Evolutionary conservation across 208 protist species (phyloP).

Genomic region (Trypanosoma mega): DNA sequence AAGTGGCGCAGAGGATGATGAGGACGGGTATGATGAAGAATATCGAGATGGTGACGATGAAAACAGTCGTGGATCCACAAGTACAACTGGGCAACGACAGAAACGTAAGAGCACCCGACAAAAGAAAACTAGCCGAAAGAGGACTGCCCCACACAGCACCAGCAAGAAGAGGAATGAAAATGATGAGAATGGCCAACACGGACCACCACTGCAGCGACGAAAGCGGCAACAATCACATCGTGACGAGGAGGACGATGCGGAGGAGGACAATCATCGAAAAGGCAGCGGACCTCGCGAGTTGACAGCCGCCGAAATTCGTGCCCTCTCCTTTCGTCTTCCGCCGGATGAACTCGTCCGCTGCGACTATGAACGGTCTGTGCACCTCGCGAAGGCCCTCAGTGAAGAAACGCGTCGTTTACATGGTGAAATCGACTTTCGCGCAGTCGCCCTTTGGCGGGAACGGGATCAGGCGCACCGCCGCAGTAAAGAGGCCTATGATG

Average conservation of each 20-base stretch:
- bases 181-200: not conserved
- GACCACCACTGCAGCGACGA: too few relatives aligned
- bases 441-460: conserved; percentile 94
- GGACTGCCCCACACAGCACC: conserved; percentile 10
- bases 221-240: too few relatives aligned
- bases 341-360: conserved; percentile 74
- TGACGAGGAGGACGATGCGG: too few relatives aligned
- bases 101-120: too few relatives aligned
- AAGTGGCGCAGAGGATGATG: conserved; percentile 22
- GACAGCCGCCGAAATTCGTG: conserved; percentile 35
- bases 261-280: too few relatives aligned
- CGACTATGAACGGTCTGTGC: conserved; percentile 82
- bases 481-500: conserved; percentile 57
- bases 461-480: conserved; percentile 85
- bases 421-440: conserved; percentile 92
- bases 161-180: not conserved
- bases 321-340: conserved; percentile 62
- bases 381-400: conserved; percentile 85
- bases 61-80: too few relatives aligned
- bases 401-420: conserved; percentile 86
- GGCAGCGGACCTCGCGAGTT: not conserved
- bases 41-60: not conserved
- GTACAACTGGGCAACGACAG: too few relatives aligned
- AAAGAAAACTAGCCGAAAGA: too few relatives aligned
- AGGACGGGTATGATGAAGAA: conserved; percentile 13